phyloP scores from a whole-genome alignment of 2,329 filamentous ascomycete genomes.

The Huntiella omanensis region DNA sequence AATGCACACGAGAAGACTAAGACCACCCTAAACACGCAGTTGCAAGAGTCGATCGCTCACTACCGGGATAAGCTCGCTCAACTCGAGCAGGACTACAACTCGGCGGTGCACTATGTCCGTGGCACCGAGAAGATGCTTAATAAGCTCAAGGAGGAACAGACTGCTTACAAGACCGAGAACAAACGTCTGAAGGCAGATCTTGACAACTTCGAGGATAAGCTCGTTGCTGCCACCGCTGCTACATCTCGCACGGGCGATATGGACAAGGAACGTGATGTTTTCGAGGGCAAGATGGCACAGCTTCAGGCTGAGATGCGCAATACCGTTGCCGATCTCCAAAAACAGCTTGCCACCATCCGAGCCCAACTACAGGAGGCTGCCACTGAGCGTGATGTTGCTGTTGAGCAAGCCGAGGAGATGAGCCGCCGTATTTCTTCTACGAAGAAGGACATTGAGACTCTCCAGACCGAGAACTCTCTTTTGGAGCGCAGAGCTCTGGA shows the following conservation, averaged over 20 bases:
- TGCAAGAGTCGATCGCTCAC: constrained; percentile 69
- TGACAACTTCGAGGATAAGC: constrained; percentile 41
- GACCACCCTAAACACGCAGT: constrained; percentile 53
- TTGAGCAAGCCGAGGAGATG: constrained; percentile 33
- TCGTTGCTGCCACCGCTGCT: constrained; percentile 19
- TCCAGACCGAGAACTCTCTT: constrained; percentile 63
- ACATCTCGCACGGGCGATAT: constrained; percentile 39
- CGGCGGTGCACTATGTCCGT: constrained; percentile 93
- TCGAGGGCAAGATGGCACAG: constrained; percentile 49
- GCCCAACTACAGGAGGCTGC: constrained; percentile 48
- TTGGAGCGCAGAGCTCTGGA: constrained; percentile 74
- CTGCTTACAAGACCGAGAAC: constrained; percentile 79
- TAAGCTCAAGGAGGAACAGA: constrained; percentile 94
- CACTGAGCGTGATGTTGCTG: constrained; percentile 49
- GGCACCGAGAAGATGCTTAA: constrained; percentile 98
- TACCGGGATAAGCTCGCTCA: constrained; percentile 89
- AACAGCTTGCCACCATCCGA: constrained; percentile 47
- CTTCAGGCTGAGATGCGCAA: constrained; percentile 51
- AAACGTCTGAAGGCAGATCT: constrained; percentile 64
- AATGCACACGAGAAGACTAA: constrained; percentile 78
- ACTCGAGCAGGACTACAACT: constrained; percentile 93
- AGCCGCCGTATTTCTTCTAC: constrained; percentile 38
- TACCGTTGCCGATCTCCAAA: constrained; percentile 50
- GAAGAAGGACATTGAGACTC: constrained; percentile 54
- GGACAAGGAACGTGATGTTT: constrained; percentile 51